Percentiles rank a stretch among this genome's conserved stretches.
These are phyloP conservation scores for Clonostachys byssicola DNA, from an alignment of 2,329 filamentous ascomycete genomes.

Conservation along the genomic window DNA sequence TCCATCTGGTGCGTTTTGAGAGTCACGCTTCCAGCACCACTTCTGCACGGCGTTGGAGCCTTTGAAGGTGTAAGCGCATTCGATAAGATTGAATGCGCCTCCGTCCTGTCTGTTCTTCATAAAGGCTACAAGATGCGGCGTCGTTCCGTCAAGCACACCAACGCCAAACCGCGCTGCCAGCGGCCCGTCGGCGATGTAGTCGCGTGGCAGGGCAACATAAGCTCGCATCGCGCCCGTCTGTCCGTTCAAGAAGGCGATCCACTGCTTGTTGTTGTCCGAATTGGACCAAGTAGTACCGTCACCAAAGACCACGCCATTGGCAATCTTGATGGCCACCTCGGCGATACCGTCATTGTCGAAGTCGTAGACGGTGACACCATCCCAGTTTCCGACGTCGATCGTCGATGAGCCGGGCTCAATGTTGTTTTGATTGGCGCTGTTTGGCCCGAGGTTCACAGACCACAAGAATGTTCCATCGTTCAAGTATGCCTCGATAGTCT, in stretches of 20 bases:
- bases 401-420: constrained; percentile 10
- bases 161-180: neutral
- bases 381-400: constrained; percentile 12
- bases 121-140: neutral
- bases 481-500: constrained; percentile 7
- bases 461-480: constrained; percentile 11
- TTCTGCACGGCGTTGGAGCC: constrained; percentile 6
- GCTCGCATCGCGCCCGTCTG: neutral
- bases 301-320: constrained; percentile 11
- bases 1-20: constrained; percentile 5
- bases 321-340: constrained; percentile 12
- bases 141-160: neutral
- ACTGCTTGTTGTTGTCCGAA: constrained; percentile 8
- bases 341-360: constrained; percentile 12
- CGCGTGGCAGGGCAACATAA: neutral
- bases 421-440: constrained; percentile 12
- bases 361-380: constrained; percentile 14
- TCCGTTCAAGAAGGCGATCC: constrained; percentile 6
- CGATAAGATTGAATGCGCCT: neutral
- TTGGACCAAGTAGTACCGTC: constrained; percentile 8
- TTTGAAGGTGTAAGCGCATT: constrained; percentile 9
- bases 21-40: constrained; percentile 11
- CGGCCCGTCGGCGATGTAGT: neutral
- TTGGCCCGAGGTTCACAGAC: constrained; percentile 10
- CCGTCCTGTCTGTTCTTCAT: neutral